Percentiles rank a stretch among this genome's conserved stretches.
Conservation (phyloP, 257 asterid species). For the Apocynum venetum region DNA sequence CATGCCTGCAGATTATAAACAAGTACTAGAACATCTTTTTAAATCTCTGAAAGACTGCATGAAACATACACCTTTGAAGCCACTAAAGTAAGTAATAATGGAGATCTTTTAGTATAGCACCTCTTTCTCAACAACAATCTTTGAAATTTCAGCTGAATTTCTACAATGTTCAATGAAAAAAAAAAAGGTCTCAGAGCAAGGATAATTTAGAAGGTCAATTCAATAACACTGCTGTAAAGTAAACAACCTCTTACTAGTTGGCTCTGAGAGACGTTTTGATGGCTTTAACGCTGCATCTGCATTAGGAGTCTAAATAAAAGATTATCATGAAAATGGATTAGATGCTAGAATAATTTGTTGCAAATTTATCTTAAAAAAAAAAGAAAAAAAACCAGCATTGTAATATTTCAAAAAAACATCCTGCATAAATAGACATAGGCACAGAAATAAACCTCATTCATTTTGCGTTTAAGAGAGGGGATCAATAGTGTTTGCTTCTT, state of each 20-base stretch:
- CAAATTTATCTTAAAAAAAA: neutral
- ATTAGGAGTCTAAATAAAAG: constrained; percentile 39
- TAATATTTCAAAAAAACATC: neutral
- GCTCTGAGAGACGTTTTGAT: constrained; percentile 49
- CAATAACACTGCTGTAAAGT: constrained; percentile 8
- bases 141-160: constrained; percentile 37
- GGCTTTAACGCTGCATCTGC: constrained; percentile 46
- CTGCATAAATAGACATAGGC: neutral
- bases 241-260: constrained; percentile 46
- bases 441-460: constrained; percentile 47
- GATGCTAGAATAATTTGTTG: neutral
- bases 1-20: constrained; percentile 34
- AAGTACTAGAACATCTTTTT: neutral
- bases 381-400: neutral
- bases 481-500: constrained; percentile 35
- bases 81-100: constrained; percentile 12
- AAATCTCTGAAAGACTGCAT: constrained; percentile 1
- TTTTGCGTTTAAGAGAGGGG: constrained; percentile 58
- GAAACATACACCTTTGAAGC: neutral
- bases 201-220: constrained; percentile 16
- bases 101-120: constrained; percentile 30
- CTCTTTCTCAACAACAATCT: constrained; percentile 39
- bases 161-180: constrained; percentile 44
- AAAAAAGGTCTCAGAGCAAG: constrained; percentile 11
- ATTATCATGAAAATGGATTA: neutral